Percentiles rank a stretch among this genome's conserved stretches.
Conservation (phyloP, 164 flowering plant species). For the Houttuynia cordata region DNA sequence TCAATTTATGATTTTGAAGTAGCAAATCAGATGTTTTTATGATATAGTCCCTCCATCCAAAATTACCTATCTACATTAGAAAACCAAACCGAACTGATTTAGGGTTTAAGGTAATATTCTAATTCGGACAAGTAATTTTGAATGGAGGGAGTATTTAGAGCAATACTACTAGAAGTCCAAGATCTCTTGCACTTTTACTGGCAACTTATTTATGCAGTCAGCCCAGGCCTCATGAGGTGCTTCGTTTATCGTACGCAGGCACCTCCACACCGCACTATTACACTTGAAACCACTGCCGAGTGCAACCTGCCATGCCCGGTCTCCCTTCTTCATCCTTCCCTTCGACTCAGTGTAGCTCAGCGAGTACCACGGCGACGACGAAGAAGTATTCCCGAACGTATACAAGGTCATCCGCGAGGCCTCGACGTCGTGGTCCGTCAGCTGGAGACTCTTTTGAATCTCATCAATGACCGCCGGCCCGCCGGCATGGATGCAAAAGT, state of each 20-base stretch:
- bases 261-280: slow-evolving; percentile 23
- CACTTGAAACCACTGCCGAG: slow-evolving; percentile 22
- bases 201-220: slow-evolving; percentile 13
- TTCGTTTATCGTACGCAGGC: slow-evolving; percentile 4
- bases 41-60: too few species aligned
- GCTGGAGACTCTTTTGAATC: slow-evolving; percentile 2
- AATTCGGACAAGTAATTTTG: too few species aligned
- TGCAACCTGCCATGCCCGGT: slow-evolving; percentile 18
- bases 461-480: slow-evolving; percentile 14
- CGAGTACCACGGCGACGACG: slow-evolving; percentile 21
- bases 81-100: too few species aligned
- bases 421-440: slow-evolving; percentile 12
- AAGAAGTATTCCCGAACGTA: slow-evolving; percentile 23
- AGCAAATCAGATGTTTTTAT: too few species aligned
- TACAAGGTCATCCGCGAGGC: slow-evolving; percentile 18
- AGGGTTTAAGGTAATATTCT: too few species aligned
- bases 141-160: too few species aligned
- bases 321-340: slow-evolving; percentile 15
- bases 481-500: slow-evolving; percentile 20
- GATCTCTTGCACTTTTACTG: slow-evolving; percentile 1
- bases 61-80: too few species aligned
- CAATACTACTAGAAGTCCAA: too few species aligned
- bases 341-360: slow-evolving; percentile 18
- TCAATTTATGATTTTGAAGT: too few species aligned
- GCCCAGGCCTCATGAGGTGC: slow-evolving; percentile 8